phyloP scores from a whole-genome alignment of 2,329 filamentous ascomycete genomes.

The Orbilia quercus region DNA sequence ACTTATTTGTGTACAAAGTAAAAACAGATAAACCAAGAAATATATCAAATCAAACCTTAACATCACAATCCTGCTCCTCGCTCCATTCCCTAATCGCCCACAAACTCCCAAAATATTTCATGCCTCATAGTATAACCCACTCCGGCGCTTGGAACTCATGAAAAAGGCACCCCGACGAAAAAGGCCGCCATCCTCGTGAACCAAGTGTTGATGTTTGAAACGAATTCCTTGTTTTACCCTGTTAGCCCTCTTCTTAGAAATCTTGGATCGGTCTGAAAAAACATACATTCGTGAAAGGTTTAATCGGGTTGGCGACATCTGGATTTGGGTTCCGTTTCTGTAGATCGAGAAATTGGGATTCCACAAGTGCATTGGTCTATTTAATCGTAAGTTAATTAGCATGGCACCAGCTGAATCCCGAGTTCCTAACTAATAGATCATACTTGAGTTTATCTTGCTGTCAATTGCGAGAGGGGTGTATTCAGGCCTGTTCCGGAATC shows the following conservation, averaged over 20 bases:
- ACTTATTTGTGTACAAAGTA: too few relatives aligned
- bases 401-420: too few relatives aligned
- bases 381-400: too few relatives aligned
- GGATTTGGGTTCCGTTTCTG: too few relatives aligned
- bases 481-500: background rate
- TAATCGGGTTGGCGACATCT: background rate
- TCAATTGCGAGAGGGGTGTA: too few relatives aligned
- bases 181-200: conserved; percentile 14
- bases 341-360: too few relatives aligned
- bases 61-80: too few relatives aligned
- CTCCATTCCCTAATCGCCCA: background rate
- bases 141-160: background rate
- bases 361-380: too few relatives aligned
- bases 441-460: too few relatives aligned
- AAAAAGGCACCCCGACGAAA: background rate
- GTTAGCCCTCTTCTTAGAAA: conserved; percentile 4
- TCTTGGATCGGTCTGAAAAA: background rate
- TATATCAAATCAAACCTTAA: too few relatives aligned
- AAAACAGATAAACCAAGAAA: too few relatives aligned
- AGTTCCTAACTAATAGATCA: too few relatives aligned
- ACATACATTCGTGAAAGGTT: background rate
- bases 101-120: background rate
- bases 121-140: background rate
- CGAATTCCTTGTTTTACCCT: conserved; percentile 8
- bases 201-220: conserved; percentile 9